phyloP scores from a whole-genome alignment of 495 filamentous ascomycete species.

The Staphylotrichum longicolle region DNA sequence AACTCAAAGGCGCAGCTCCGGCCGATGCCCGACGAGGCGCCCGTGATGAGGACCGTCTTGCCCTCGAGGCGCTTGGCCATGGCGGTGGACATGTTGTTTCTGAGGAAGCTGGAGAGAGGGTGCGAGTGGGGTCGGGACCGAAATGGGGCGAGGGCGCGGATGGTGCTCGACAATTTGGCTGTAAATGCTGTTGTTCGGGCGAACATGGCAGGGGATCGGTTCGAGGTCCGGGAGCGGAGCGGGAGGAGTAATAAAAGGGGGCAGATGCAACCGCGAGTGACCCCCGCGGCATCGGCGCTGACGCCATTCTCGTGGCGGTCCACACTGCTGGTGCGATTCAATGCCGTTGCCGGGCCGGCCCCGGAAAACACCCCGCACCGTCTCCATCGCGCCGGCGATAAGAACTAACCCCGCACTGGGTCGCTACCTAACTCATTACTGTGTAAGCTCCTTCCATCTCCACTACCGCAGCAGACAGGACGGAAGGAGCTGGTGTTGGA shows the following conservation, averaged over 20 bases:
- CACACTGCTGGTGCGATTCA: not conserved
- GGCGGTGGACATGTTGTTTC: conserved; percentile 64
- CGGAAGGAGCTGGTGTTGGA: too few species aligned
- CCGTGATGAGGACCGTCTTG: conserved; percentile 92
- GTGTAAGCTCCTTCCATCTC: too few species aligned
- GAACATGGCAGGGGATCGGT: conserved; percentile 6
- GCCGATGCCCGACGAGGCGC: conserved; percentile 92
- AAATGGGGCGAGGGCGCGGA: not conserved
- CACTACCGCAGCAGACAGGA: too few species aligned
- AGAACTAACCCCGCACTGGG: conserved; percentile 7
- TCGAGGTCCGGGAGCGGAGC: conserved; percentile 11
- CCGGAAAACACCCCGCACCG: conserved; percentile 20
- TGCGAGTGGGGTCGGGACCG: not conserved
- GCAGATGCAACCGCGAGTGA: not conserved
- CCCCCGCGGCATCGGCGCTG: conserved; percentile 17
- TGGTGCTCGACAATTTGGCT: not conserved
- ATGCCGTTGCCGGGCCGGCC: conserved; percentile 21
- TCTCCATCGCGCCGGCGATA: conserved; percentile 14
- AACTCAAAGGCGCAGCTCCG: conserved; percentile 85
- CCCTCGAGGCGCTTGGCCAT: conserved; percentile 83
- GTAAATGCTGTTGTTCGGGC: not conserved
- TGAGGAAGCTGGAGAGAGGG: not conserved
- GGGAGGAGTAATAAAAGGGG: not conserved
- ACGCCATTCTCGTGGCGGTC: conserved; percentile 14
- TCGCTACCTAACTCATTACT: too few species aligned